Evolutionary conservation across 306 rosid genomes (phyloP), one percentile per base, ranked within the genome.

Genomic region (Glycine soja): DNA sequence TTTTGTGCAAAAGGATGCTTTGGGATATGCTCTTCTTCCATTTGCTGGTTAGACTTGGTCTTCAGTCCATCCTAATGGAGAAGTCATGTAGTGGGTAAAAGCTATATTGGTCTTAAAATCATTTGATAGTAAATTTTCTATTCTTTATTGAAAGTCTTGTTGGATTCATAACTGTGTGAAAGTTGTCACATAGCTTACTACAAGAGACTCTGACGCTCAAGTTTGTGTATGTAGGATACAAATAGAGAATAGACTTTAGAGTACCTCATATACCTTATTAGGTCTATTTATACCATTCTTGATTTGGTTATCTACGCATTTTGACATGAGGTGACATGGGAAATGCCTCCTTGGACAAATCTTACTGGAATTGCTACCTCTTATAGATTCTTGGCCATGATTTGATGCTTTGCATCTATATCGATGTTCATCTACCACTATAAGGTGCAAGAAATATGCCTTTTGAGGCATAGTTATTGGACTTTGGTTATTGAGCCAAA

Each of bases 11-110:
- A 96, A 87, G 34, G 88, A 80, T 47, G 56, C 80, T 75, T 82
- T 84, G n/a, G 92, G 90, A 42, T 88, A 88, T 81, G 88, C 70
- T 66, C 90, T 77, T 82, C 90, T 85, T 15, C 99, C 99, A 47
- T 90, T 96, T 90, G 94, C 99, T 67, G 94, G 91, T 93, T 98
- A 75, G 99, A 96, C 87, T 82, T 96, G 89, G 92, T 96, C 79
- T 88, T 93, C 85, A 96, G 97, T 68, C 98, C 98, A 58, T 88
- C 98, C 42, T 97, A 93, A 42, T 96, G 98, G 99, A 93, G 97
- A 80, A 90, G 93, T 84, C 99, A 89, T 83, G 97, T 93, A 10
- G 98, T 96, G 19, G 98, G 99, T 96, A 89, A 51, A 90, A 24
- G 52, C 63, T 65, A 3, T 47, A 14, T 43, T 9, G 0, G 40